These are phyloP conservation scores for Coniochaeta prunicola DNA, from an alignment of 2,329 filamentous ascomycete species.

Conservation along the genomic window DNA sequence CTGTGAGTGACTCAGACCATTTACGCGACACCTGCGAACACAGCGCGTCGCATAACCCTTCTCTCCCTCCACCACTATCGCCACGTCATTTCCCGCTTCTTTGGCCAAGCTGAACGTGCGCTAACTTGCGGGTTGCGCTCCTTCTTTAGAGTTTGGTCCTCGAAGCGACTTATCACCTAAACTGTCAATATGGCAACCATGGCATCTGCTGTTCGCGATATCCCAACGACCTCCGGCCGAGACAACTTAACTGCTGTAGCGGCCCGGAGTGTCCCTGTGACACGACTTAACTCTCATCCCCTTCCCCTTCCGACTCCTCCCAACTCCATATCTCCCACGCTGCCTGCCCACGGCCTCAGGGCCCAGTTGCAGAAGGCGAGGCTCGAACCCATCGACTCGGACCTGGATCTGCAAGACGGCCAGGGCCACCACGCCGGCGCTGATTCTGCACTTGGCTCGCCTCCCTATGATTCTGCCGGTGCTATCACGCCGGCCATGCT, in stretches of 20 bases:
- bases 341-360: slow-evolving; percentile 75
- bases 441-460: slow-evolving; percentile 28
- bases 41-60: neutral
- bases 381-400: slow-evolving; percentile 68
- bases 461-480: slow-evolving; percentile 62
- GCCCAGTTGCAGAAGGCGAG: slow-evolving; percentile 52
- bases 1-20: slow-evolving; percentile 26
- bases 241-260: slow-evolving; percentile 69
- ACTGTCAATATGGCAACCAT: slow-evolving; percentile 51
- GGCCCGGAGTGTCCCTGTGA: slow-evolving; percentile 57
- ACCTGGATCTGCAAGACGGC: slow-evolving; percentile 75
- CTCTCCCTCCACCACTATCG: slow-evolving; percentile 11
- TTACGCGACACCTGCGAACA: neutral
- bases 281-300: slow-evolving; percentile 43
- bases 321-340: slow-evolving; percentile 85
- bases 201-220: slow-evolving; percentile 62
- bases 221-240: slow-evolving; percentile 54
- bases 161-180: slow-evolving; percentile 32
- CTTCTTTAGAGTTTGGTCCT: slow-evolving; percentile 30
- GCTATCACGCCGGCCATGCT: slow-evolving; percentile 80
- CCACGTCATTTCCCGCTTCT: slow-evolving; percentile 9
- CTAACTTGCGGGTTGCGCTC: slow-evolving; percentile 22
- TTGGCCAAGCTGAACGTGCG: slow-evolving; percentile 1
- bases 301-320: slow-evolving; percentile 86
- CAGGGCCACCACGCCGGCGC: slow-evolving; percentile 28